Base-by-base conservation (phyloP, 768 basidiomycete genomes). In the Termitomyces sp. region DNA sequence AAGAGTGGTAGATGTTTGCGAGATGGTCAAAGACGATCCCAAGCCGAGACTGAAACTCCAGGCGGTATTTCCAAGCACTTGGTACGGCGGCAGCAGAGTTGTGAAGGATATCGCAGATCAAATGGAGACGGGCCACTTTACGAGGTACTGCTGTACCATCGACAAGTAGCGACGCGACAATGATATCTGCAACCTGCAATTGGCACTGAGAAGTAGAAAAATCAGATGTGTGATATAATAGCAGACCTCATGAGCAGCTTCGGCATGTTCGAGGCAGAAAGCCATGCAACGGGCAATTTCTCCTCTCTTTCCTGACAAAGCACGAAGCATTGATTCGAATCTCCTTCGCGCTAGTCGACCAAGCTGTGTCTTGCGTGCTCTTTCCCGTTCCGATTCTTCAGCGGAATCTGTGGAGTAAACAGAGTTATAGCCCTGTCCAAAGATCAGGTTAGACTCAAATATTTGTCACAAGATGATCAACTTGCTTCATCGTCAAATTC, bases 11-110 rank as follows among this genome's bases (percentile, higher is more conserved):
- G 53, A 99, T 92, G 46, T 87, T 89, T 23, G 89, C 89, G 31
- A 99, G 78, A 69, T 99, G 97, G 66, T 97, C 94, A 67, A 99
- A 98, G 10, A 97, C 95, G 40, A 89, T 82, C n/a, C 91, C 91
- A 5, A 99, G 81, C 40, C 92, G 79, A 10, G 85, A 79, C 67
- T 98, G 96, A 64, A 98, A 96, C 63, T 96, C 91, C 59, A 93
- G 86, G 31, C 97, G 88, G 71, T 91, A 98, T 69, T 92, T 94
- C 97, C 97, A 99, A 7, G 95, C 96, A 70, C 93, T 95, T 0
- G 94, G 94, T 14, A 98, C 82, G 2, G 94, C 77, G 3, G 92
- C 93, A 35, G 93, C 92, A 21, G 95, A 97, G 69, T 99, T 99
- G 71, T 98, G 95, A 44, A 99, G 78, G 61, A 99, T 98, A 68